Percentiles rank a stretch among this genome's conserved stretches.
Evolutionary conservation across 306 rosid species (phyloP).

Genomic region (Corylus heterophylla): DNA sequence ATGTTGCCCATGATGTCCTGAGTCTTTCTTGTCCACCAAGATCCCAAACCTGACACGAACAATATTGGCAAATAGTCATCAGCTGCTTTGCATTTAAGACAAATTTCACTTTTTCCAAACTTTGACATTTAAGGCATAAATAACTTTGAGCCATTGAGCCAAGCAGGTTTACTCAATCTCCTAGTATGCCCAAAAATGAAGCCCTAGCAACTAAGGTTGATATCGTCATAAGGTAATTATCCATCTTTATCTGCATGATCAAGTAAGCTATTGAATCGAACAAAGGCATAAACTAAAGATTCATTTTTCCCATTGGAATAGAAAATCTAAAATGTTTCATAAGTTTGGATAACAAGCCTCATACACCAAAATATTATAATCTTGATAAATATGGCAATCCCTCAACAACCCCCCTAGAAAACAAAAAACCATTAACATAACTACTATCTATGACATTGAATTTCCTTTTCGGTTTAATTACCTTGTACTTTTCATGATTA

Average conservation of each 20-base stretch:
- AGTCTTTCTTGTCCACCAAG: slow-evolving; percentile 98
- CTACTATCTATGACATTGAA: neutral
- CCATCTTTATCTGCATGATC: neutral
- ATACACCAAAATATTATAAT: neutral
- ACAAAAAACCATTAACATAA: neutral
- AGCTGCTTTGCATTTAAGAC: slow-evolving; percentile 12
- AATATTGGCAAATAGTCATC: neutral
- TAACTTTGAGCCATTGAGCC: neutral
- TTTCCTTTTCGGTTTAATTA: neutral
- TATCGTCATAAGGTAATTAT: neutral
- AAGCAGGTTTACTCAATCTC: neutral
- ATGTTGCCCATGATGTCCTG: slow-evolving; percentile 98
- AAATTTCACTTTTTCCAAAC: neutral
- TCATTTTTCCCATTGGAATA: neutral
- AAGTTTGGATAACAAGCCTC: neutral
- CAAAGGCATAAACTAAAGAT: neutral
- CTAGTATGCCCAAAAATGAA: neutral
- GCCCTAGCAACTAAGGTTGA: neutral
- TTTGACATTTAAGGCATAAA: neutral
- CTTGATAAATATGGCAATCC: neutral
- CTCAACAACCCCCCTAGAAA: neutral
- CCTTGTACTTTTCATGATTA: neutral
- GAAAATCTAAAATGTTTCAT: neutral
- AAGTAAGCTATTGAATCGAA: neutral
- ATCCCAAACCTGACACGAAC: slow-evolving; percentile 85